Base-by-base conservation (phyloP, 2,329 filamentous ascomycete species). In the Penicillium verrucosum region DNA sequence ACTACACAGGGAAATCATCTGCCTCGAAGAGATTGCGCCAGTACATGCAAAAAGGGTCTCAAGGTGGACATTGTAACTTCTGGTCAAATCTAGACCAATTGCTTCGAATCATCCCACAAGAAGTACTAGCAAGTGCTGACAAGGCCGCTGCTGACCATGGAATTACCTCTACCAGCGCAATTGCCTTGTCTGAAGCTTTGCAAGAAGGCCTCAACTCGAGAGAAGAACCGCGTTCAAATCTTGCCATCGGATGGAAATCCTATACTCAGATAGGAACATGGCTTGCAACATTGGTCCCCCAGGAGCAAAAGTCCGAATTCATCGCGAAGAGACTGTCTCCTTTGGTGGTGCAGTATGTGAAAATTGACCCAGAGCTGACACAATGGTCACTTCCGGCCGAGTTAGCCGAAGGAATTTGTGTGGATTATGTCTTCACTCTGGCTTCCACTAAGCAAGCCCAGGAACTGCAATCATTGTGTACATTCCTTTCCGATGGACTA, bases 31-130 rank as follows among this genome's bases (percentile, higher is more conserved):
- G 87, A 23, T 73, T 99, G 4, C 82, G 84, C 48, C 78, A 85
- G 9, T 94, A 95, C 64, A 78, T 97, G 7, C 86, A 89, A 60
- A 89, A 87, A 65, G 93, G 94, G 3, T 96, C 93, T 0, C 90
- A 97, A 67, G 84, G 86, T n/a, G 88, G 89, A 3, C 79, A 85
- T 0, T 75, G 81, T 4, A 82, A 81, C 10, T 96, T 87, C 68
- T 99, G 94, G 94, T 74, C 80, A 27, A 83, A 82, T 16, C 71
- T 96, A 32, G 79, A 82, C 38, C 77, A 80, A 30, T 74, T 97
- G 0, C 70, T 96, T 48, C 70, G 74, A 25, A 70, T 70, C 7
- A 65, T 89, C 12, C 87, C 87, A 5, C 57, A 68, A 6, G 77
- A 82, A 23, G 71, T 86, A 47, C 57, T 76, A 36, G 66, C 64